Conservation (phyloP, 495 filamentous ascomycete genomes). For the Penicillium goetzii region DNA sequence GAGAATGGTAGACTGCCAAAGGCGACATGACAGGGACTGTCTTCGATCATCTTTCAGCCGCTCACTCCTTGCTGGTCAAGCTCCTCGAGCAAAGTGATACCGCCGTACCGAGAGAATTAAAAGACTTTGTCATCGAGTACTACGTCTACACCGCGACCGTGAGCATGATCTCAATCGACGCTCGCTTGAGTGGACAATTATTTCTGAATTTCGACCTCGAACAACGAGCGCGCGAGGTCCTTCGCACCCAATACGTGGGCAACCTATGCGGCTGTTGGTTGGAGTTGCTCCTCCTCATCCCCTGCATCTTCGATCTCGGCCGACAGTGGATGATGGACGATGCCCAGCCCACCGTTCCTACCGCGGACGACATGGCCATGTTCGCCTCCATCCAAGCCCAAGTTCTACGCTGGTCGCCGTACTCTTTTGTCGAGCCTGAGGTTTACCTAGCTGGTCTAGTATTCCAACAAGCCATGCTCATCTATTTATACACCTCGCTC, state of each 20-base stretch:
- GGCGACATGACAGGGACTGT: constrained; percentile 46
- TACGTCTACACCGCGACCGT: constrained; percentile 47
- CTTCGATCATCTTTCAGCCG: constrained; percentile 43
- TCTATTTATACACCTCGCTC: constrained; percentile 42
- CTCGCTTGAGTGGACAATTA: constrained; percentile 37
- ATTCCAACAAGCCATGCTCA: constrained; percentile 44
- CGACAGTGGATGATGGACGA: constrained; percentile 44
- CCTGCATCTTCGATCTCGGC: constrained; percentile 45
- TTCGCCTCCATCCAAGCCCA: constrained; percentile 44
- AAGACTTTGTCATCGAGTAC: constrained; percentile 46
- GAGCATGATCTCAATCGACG: constrained; percentile 49
- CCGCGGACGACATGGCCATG: constrained; percentile 45
- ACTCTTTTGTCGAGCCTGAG: constrained; percentile 35
- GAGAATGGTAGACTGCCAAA: constrained; percentile 37
- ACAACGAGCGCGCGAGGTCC: constrained; percentile 37
- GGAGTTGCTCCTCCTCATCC: constrained; percentile 40
- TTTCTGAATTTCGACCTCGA: constrained; percentile 44
- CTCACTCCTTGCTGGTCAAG: constrained; percentile 38
- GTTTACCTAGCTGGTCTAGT: constrained; percentile 40
- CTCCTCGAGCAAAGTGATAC: constrained; percentile 38
- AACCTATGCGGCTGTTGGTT: constrained; percentile 46
- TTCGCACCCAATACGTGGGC: constrained; percentile 38
- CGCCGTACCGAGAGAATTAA: constrained; percentile 40
- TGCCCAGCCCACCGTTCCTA: constrained; percentile 26
- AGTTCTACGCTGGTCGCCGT: constrained; percentile 41